Conservation (phyloP, 148 eudicot genomes). For the Arbutus unedo region DNA sequence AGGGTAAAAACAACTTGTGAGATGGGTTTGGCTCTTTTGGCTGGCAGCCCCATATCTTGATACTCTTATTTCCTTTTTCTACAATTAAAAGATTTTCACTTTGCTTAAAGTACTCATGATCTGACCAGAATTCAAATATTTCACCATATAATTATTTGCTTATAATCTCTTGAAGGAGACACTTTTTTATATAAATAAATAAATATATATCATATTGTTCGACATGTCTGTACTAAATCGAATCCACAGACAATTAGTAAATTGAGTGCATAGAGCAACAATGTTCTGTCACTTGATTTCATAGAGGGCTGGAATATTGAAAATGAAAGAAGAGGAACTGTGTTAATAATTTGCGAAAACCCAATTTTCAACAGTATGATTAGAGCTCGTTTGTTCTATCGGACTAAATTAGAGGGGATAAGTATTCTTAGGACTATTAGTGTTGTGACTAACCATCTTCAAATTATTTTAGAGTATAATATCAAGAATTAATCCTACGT, state of each 20-base stretch:
- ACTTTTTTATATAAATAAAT: not conserved
- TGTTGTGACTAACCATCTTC: no score
- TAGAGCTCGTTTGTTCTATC: no score
- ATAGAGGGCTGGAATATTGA: not conserved
- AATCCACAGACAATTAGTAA: not conserved
- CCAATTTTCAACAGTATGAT: no score
- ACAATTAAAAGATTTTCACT: not conserved
- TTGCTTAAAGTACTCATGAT: not conserved
- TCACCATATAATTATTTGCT: not conserved
- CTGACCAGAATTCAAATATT: not conserved
- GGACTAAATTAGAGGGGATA: no score
- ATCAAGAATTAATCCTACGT: no score
- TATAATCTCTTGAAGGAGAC: not conserved
- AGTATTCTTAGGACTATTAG: no score
- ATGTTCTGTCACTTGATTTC: not conserved
- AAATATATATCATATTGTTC: not conserved
- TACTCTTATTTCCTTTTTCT: not conserved
- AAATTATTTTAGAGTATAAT: no score
- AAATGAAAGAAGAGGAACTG: not conserved
- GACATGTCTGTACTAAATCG: not conserved
- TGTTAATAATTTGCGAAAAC: not conserved
- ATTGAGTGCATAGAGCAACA: not conserved
- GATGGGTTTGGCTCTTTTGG: constrained; percentile 10
- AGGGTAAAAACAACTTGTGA: not conserved
- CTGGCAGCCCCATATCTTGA: not conserved